Base-by-base conservation (phyloP, 208 protist genomes). In the Tritrichomonas musculus region DNA sequence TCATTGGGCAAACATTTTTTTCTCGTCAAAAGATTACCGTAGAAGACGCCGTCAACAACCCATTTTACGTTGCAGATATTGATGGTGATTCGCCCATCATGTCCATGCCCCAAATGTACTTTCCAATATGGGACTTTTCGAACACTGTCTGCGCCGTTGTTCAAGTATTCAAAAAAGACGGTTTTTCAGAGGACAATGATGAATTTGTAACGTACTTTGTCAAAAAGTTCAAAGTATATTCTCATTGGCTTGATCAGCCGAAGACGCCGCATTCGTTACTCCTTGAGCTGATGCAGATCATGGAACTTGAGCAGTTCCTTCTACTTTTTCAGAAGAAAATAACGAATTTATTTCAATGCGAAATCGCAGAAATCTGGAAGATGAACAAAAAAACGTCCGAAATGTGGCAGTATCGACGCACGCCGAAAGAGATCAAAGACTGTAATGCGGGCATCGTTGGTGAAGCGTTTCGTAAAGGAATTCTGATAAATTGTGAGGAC, bases 261-360 rank as follows among this genome's bases (percentile, higher is more conserved):
- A 47, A 88, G 39, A 53, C 20, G 39, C 77, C 77, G 17, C 47
- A 88, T 36, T 33, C 9, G 1, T 60, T 88, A 5, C 33, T 88
- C 39, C n/a, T 88, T 3, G 77, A 88, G 27, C 47, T 88, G 11
- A 20, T 44, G 14, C 77, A 88, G 47, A 20, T 57, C 39, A 88
- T 88, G 77, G 77, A 88, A 88, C 9, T 88, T 0, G 77, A 88
- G 8, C 77, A 88, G 17, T 88, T 88, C 17, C 27, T 88, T 0
- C 27, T 88, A 4, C 30, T 88, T 44, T 88, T 88, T 47, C 77
- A 88, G n/a, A 88, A 88, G 77, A 49, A 49, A 36, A 39, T 88
- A 0, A 20, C 44, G 3, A 57, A 8, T 30, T 88, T 88, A 13
- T 88, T 88, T 47, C 44, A 88, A 53, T 88, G 77, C n/a, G 47